Evolutionary conservation across 441 rosid genomes (phyloP).

Genomic region (Aleurites moluccanus): DNA sequence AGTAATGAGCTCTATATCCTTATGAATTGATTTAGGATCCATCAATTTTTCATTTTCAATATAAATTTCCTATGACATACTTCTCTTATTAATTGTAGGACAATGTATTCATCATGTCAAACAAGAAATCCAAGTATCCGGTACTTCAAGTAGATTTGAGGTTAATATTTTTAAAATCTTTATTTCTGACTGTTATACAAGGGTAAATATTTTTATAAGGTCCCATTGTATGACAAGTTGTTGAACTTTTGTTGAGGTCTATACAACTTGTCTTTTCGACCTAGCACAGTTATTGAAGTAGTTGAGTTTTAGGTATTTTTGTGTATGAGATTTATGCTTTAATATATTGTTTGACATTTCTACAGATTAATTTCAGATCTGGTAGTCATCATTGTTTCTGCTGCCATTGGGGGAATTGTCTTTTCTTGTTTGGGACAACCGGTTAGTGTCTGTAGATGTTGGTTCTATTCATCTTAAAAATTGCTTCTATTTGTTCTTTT

Average conservation of each 20-base stretch:
- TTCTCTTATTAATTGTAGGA: constrained; percentile 50
- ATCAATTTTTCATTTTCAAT: neutral
- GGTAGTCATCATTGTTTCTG: constrained; percentile 96
- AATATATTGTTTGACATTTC: constrained; percentile 22
- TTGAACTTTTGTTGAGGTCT: neutral
- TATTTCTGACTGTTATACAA: constrained; percentile 10
- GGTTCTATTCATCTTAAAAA: constrained; percentile 14
- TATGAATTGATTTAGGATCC: constrained; percentile 9
- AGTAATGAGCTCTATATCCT: neutral
- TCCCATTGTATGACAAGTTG: neutral
- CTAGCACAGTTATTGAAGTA: constrained; percentile 16
- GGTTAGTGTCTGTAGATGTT: constrained; percentile 47
- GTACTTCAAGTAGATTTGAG: constrained; percentile 97
- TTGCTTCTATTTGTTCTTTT: constrained; percentile 9
- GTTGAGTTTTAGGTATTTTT: constrained; percentile 10
- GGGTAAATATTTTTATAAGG: neutral
- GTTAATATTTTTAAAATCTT: constrained; percentile 38
- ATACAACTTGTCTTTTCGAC: constrained; percentile 17
- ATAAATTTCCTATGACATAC: constrained; percentile 27
- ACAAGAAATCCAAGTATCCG: constrained; percentile 96
- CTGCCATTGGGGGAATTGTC: constrained; percentile 93
- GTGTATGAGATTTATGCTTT: constrained; percentile 15
- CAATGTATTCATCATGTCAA: constrained; percentile 94
- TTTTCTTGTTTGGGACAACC: constrained; percentile 98
- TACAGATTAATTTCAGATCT: constrained; percentile 94